Evolutionary conservation across 2,329 filamentous ascomycete species (phyloP), one percentile per base, ranked within the genome.

Genomic region (Fusarium euwallaceae): DNA sequence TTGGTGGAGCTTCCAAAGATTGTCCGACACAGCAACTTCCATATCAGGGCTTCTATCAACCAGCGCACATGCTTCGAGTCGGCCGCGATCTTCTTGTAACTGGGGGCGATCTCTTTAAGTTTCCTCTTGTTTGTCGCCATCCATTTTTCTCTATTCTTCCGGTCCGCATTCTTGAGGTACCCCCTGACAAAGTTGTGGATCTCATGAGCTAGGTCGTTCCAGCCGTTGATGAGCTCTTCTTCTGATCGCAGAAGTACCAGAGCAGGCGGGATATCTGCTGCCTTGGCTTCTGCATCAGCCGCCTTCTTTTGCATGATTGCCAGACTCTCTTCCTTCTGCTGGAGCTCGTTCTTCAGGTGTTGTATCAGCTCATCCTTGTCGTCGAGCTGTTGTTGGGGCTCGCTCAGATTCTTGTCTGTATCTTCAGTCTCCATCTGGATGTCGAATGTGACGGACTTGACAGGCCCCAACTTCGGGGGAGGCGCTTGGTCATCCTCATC

Each of bases 221-320:
- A 63, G 20, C 17, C 22, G 16, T 29, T 48, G 22, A 63, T n/a
- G 10, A 63, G 29, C 27, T 63, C 22, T 39, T 63, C 32, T 12
- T 63, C 43, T 51, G 43, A 24, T n/a, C 41, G 24, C 55, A 24
- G 39, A 20, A 69, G 67, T 3, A 51, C 43, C 8, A 36, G 60
- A 10, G 60, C 43, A 14, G 41, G 27, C 9, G 56, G 62, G 20
- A 69, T 34, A 20, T 55, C n/a, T 55, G 48, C 48, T 10, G 27
- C 48, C 4, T 14, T 45, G 27, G 66, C 62, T 7, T 45, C 20
- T 37, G 34, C 34, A 1, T 58, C 55, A 2, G 55, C 34, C 4
- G 34, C 32, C 55, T 37, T 58, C 34, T 58, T 37, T n/a, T 34
- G 34, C 32, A 37, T 32, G 27, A 55, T 20, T 5, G 34, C 34